Percentiles rank a stretch among this genome's conserved stretches.
Evolutionary conservation across 768 basidiomycete genomes (phyloP).

Genomic region (Boletus reticuloceps): DNA sequence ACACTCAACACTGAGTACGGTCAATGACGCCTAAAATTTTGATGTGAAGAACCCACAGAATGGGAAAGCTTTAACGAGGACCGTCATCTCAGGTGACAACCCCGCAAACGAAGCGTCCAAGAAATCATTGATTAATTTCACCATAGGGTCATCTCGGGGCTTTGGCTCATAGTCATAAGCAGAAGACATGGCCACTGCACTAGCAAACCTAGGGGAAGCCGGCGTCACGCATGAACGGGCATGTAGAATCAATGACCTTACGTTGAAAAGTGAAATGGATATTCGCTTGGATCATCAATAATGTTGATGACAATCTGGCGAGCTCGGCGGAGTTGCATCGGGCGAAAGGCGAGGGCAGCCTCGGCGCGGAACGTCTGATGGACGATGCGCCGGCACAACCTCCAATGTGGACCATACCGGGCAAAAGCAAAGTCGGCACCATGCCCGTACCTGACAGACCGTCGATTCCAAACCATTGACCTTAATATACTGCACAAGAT

Average conservation of each 20-base stretch:
- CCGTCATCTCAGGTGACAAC: slow-evolving; percentile 8
- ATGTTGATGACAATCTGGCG: slow-evolving; percentile 5
- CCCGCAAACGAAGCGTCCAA: neutral
- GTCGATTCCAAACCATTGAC: neutral
- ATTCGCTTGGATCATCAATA: slow-evolving; percentile 2
- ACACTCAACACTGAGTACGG: neutral
- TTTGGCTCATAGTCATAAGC: slow-evolving; percentile 16
- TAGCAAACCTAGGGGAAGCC: slow-evolving; percentile 21
- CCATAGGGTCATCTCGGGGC: neutral
- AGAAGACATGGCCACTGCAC: slow-evolving; percentile 24
- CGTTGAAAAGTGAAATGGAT: slow-evolving; percentile 4
- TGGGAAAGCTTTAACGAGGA: slow-evolving; percentile 10
- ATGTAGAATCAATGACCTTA: neutral
- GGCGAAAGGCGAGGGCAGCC: slow-evolving; percentile 2
- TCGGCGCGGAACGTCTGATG: slow-evolving; percentile 14
- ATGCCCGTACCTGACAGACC: neutral
- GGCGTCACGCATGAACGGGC: neutral
- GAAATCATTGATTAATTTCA: slow-evolving; percentile 1
- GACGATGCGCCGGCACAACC: slow-evolving; percentile 12
- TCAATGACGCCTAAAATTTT: neutral
- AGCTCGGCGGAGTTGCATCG: slow-evolving; percentile 10
- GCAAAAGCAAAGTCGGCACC: neutral
- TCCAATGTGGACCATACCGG: slow-evolving; percentile 1
- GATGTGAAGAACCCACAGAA: neutral
- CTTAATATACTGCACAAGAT: neutral